A percentile compares a stretch with the other conserved stretches of the same genome.
phyloP scores from a whole-genome alignment of 2,329 filamentous ascomycete species.

The Aspergillus viridinutans region DNA sequence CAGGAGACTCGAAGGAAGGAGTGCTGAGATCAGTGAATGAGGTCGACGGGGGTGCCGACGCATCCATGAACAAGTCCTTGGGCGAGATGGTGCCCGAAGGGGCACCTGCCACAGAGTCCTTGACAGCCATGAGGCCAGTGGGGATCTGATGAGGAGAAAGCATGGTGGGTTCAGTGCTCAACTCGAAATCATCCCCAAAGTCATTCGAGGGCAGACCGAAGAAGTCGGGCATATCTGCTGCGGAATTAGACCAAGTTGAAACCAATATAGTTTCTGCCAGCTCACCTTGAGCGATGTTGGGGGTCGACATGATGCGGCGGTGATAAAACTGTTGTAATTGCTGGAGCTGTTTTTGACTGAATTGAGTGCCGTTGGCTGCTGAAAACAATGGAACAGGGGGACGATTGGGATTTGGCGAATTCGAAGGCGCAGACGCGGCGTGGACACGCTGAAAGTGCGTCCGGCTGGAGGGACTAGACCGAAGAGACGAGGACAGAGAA shows the following conservation, averaged over 20 bases:
- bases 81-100: constrained; percentile 69
- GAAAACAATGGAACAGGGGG: constrained; percentile 31
- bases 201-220: constrained; percentile 27
- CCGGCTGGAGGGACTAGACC: constrained; percentile 31
- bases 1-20: constrained; percentile 74
- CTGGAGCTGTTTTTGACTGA: constrained; percentile 32
- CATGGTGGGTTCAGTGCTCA: constrained; percentile 22
- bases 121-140: constrained; percentile 43
- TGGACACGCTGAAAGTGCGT: constrained; percentile 30
- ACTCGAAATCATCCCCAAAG: constrained; percentile 23
- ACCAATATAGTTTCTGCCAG: constrained; percentile 27
- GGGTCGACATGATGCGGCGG: constrained; percentile 39
- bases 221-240: constrained; percentile 23
- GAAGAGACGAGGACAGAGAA: constrained; percentile 36
- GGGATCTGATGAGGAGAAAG: constrained; percentile 22
- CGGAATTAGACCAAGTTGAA: constrained; percentile 12
- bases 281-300: constrained; percentile 37
- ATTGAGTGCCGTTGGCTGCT: neutral
- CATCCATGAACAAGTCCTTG: constrained; percentile 69
- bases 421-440: constrained; percentile 38
- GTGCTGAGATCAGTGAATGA: constrained; percentile 82
- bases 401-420: constrained; percentile 32
- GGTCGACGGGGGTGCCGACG: constrained; percentile 76
- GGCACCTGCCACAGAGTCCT: constrained; percentile 36
- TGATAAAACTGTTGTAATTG: constrained; percentile 20